Evolutionary conservation across 495 filamentous ascomycete species (phyloP).

Genomic region (Neurospora sp.): DNA sequence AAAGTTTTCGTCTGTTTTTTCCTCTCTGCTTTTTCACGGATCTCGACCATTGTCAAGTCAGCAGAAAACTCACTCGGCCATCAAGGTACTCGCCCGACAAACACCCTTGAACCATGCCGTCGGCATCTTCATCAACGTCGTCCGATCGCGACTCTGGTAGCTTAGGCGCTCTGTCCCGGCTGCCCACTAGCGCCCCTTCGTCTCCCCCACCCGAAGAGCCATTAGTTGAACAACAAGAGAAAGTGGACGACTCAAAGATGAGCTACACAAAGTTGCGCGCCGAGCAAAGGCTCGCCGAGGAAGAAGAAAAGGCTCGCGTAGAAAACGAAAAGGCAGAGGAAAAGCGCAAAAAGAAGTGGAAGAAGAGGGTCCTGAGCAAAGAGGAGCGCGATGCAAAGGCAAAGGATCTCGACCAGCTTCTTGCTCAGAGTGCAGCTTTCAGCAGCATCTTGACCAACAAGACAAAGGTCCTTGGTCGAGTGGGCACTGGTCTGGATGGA

Average conservation of each 20-base stretch:
- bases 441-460: slow-evolving; percentile 45
- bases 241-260: slow-evolving; percentile 21
- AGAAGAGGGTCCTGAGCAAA: slow-evolving; percentile 38
- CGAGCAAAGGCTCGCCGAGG: slow-evolving; percentile 38
- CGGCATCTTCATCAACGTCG: slow-evolving; percentile 12
- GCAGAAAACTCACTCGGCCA: background rate
- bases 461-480: slow-evolving; percentile 43
- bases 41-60: background rate
- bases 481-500: slow-evolving; percentile 42
- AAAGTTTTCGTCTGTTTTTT: background rate
- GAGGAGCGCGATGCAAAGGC: slow-evolving; percentile 43
- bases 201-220: slow-evolving; percentile 27
- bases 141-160: slow-evolving; percentile 16
- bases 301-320: slow-evolving; percentile 41
- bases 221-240: background rate
- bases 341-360: slow-evolving; percentile 36
- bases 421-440: slow-evolving; percentile 37
- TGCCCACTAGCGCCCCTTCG: slow-evolving; percentile 32
- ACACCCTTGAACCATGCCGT: slow-evolving; percentile 11
- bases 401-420: slow-evolving; percentile 39
- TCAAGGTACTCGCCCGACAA: background rate
- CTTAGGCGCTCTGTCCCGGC: slow-evolving; percentile 20
- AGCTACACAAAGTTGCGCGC: slow-evolving; percentile 25
- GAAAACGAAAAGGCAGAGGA: slow-evolving; percentile 40
- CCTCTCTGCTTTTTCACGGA: background rate